A percentile compares a stretch with the other conserved stretches of the same genome.
These are phyloP conservation scores for Sutorius eximius DNA, from an alignment of 1,284 basidiomycete genomes.

Conservation along the genomic window DNA sequence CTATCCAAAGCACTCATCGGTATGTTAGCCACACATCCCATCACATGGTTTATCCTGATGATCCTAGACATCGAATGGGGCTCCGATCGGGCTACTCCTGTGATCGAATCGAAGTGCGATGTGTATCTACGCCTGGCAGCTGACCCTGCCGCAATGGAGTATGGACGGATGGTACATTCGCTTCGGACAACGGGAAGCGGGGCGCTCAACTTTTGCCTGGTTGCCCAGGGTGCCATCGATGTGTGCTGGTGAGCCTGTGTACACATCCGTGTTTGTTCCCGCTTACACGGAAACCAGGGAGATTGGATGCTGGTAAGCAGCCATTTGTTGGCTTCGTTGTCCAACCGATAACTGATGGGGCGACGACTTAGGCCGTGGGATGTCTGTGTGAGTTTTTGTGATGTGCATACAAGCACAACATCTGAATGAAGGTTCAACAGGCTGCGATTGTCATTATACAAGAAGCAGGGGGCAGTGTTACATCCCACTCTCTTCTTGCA, in stretches of 20 bases:
- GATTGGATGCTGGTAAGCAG: slow-evolving; percentile 75
- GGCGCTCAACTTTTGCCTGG: slow-evolving; percentile 79
- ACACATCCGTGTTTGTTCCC: background rate
- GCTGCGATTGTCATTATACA: slow-evolving; percentile 88
- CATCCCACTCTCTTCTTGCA: slow-evolving; percentile 54
- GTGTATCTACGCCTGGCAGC: slow-evolving; percentile 80
- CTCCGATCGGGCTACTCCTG: slow-evolving; percentile 66
- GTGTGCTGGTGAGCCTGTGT: slow-evolving; percentile 70
- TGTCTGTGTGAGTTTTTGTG: slow-evolving; percentile 59
- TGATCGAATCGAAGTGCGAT: slow-evolving; percentile 66
- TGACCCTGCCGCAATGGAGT: slow-evolving; percentile 54
- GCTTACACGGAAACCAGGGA: slow-evolving; percentile 55
- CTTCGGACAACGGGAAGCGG: slow-evolving; percentile 83
- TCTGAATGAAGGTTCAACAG: slow-evolving; percentile 30
- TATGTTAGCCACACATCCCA: slow-evolving; percentile 20
- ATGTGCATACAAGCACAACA: background rate
- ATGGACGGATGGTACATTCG: slow-evolving; percentile 87
- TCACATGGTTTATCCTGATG: background rate
- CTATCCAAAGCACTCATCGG: slow-evolving; percentile 84
- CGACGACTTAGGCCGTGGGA: slow-evolving; percentile 65
- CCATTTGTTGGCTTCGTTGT: background rate
- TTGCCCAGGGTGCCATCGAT: slow-evolving; percentile 83
- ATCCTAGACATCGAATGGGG: slow-evolving; percentile 86
- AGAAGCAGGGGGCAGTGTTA: slow-evolving; percentile 83
- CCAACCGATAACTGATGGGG: background rate